phyloP scores from a whole-genome alignment of 345 rosid genomes.

The Populus tremula region DNA sequence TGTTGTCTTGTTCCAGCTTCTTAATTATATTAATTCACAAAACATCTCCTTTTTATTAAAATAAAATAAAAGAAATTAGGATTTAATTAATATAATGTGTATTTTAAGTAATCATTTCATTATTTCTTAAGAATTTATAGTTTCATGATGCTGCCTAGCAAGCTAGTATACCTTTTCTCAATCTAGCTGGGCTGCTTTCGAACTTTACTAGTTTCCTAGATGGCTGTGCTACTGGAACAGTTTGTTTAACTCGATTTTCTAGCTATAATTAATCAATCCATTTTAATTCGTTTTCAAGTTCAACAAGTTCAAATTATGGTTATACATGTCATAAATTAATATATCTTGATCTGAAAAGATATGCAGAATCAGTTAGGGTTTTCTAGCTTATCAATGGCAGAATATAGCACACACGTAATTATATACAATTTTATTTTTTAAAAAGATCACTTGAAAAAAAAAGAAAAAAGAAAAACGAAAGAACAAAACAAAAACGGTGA shows the following conservation, averaged over 20 bases:
- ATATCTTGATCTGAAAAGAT: background rate
- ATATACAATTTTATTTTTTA: too few relatives aligned
- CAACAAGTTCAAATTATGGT: too few relatives aligned
- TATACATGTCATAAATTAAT: too few relatives aligned
- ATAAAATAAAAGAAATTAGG: background rate
- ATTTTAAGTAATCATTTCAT: background rate
- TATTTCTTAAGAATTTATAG: too few relatives aligned
- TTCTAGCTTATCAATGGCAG: background rate
- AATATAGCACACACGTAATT: too few relatives aligned
- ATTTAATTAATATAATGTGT: too few relatives aligned
- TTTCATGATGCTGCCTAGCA: background rate
- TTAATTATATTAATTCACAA: background rate
- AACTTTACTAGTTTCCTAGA: too few relatives aligned
- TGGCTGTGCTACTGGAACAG: too few relatives aligned
- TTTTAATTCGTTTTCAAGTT: too few relatives aligned
- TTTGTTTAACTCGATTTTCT: background rate
- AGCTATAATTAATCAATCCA: background rate
- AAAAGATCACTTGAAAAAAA: background rate
- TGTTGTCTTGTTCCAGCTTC: background rate
- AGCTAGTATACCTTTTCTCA: background rate
- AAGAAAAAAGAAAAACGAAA: too few relatives aligned
- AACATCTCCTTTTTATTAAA: background rate
- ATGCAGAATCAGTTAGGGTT: background rate
- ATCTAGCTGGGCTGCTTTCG: background rate
- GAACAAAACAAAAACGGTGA: too few relatives aligned